Base-by-base conservation (phyloP, 2,329 filamentous ascomycete species). In the Eutypa lata region DNA sequence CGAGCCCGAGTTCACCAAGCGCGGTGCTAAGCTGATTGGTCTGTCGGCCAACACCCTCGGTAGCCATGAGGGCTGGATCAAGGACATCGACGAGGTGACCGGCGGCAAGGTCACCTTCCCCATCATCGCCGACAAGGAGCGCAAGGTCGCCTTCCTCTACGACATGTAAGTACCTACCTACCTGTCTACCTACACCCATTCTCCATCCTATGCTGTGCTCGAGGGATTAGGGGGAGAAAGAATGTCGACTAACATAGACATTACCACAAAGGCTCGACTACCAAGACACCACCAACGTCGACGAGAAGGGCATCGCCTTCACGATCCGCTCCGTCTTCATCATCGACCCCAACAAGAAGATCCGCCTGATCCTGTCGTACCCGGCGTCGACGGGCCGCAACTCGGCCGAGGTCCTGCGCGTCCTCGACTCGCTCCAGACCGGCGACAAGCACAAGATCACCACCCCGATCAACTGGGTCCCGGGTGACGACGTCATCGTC, bases 291-390 rank as follows among this genome's bases (percentile, higher is more conserved):
- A 89, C 86, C 76, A 91, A 91, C 75, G 86, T 91, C 53, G 88
- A 91, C 71, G 73, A 81, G 66, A 90, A 90, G 82, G 88, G 88
- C 63, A 89, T 93, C 64, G 91, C 91, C 52, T 93, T 96, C 76
- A 96, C 92, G 64, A 96, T 97, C 76, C 90, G 92, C 67, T 91
- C 89, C 64, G 92, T 96, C 69, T 96, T 95, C 81, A 81, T 96
- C 76, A 94, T 96, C 72, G 91, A 96, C 78, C 91, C 91, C 59
- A 85, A 84, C 74, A 96, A 96, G 86, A 93, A 88, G 73, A 94
- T 96, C 76, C 88, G 92, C 65, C 85, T 92, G 70, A 95, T 91
- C 71, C 88, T 96, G 78, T 87, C 89, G 69, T 97, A 96, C 80
- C 92, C 92, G 43, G 91, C 92, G 56, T 92, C 88, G 54, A 95